phyloP scores from a whole-genome alignment of 2,329 filamentous ascomycete species.

The Rutstroemia sp. region DNA sequence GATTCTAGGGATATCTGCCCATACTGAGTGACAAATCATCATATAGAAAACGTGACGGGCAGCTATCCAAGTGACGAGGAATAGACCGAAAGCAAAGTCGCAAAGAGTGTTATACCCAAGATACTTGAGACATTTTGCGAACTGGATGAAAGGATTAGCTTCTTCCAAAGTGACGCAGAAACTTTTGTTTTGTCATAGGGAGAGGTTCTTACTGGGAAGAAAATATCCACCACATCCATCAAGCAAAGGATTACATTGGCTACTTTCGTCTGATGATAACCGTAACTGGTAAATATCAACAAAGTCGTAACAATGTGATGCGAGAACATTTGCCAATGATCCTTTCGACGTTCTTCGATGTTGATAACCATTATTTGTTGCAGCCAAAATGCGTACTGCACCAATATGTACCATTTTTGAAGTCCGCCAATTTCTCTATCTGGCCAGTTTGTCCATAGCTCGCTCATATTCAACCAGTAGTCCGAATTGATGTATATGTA shows the following conservation, averaged over 20 bases:
- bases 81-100: conserved; percentile 76
- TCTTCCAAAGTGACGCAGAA: not conserved
- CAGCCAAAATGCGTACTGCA: conserved; percentile 86
- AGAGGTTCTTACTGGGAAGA: conserved; percentile 59
- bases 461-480: conserved; percentile 69
- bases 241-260: conserved; percentile 83
- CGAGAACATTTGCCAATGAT: conserved; percentile 91
- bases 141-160: conserved; percentile 38
- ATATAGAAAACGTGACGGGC: conserved; percentile 77
- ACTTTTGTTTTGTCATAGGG: not conserved
- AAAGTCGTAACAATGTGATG: conserved; percentile 87
- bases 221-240: conserved; percentile 89
- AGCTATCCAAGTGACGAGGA: conserved; percentile 78
- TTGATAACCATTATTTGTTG: conserved; percentile 93
- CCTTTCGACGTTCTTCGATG: conserved; percentile 89
- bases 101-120: conserved; percentile 67
- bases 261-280: conserved; percentile 79
- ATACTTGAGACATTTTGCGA: conserved; percentile 92
- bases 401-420: conserved; percentile 84
- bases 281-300: conserved; percentile 76
- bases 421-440: conserved; percentile 64
- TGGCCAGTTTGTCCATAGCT: conserved; percentile 83
- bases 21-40: conserved; percentile 76
- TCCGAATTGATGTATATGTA: conserved; percentile 73
- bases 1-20: conserved; percentile 52